Evolutionary conservation across 768 basidiomycete species (phyloP).

Genomic region (Kondoa malvinella): DNA sequence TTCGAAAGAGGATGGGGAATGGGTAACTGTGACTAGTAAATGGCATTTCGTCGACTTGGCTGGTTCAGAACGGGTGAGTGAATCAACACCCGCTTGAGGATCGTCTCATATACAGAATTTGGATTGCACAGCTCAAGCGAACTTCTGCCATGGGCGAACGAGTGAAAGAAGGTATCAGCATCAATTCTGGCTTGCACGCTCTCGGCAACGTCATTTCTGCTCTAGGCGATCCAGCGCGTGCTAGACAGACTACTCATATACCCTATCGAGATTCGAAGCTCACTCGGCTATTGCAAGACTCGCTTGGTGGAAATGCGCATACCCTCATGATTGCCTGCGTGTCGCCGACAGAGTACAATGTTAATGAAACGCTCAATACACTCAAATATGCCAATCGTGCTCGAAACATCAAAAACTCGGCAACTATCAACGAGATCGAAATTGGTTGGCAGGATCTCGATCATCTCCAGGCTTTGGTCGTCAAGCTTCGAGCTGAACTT

Average conservation of each 20-base stretch:
- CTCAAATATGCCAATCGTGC: slow-evolving; percentile 95
- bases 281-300: slow-evolving; percentile 87
- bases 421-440: slow-evolving; percentile 79
- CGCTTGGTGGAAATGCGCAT: slow-evolving; percentile 89
- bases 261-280: slow-evolving; percentile 98
- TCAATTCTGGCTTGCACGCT: slow-evolving; percentile 89
- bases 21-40: slow-evolving; percentile 80
- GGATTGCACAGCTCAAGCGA: slow-evolving; percentile 55
- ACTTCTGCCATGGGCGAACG: slow-evolving; percentile 91
- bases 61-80: slow-evolving; percentile 74
- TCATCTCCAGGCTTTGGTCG: slow-evolving; percentile 76
- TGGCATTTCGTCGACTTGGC: slow-evolving; percentile 98
- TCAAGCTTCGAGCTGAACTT: slow-evolving; percentile 70
- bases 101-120: neutral
- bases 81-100: slow-evolving; percentile 4
- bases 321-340: slow-evolving; percentile 99
- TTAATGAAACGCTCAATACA: slow-evolving; percentile 59
- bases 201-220: slow-evolving; percentile 98
- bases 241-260: slow-evolving; percentile 71
- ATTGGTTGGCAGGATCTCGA: slow-evolving; percentile 98
- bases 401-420: slow-evolving; percentile 89
- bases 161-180: slow-evolving; percentile 86
- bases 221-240: slow-evolving; percentile 76
- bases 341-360: slow-evolving; percentile 88
- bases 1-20: slow-evolving; percentile 47